Base-by-base conservation (phyloP, 305 asterid species). In the Fraxinus floribunda region DNA sequence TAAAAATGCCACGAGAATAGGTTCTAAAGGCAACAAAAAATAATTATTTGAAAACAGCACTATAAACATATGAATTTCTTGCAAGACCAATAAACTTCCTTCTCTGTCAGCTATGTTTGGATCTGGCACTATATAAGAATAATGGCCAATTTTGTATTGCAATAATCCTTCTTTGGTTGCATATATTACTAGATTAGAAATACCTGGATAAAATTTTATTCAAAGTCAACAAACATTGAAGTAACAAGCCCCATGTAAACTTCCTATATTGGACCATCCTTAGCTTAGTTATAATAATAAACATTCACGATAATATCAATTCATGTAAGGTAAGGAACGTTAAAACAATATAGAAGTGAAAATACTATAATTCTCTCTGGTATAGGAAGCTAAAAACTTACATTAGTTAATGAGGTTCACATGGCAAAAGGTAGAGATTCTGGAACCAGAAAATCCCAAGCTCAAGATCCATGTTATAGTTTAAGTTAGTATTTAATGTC, bases 1-100 rank as follows among this genome's bases (percentile, higher is more conserved):
- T 75, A 77, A 83, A 79, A 55, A 72, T 36, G 57, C 66, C 9
- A 44, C 24, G 30, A 78, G 80, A 78, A 74, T 74, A 64, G 44
- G 26, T 60, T 79, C 57, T 22, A 7, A 20, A 46, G 9, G 76
- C 9, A 22, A 10, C n/a, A 22, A 22, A 29, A 10, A 64, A 22
- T 8, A 9, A 20, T 16, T 55, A 13, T 36, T 57, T 78, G 78
- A 57, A 26, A 78, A 75, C 75, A 57, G 71, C 71, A 20, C 71
- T 8, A 22, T 22, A 20, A 60, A 60, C 30, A 60, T 60, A 57
- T 57, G 26, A 18, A 57, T n/a, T 57, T 57, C 66, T 57, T 57
- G 66, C 66, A 57, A 6, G 66, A 57, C 66, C 26, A 57, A 6
- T 57, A 57, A n/a, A 2, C 66, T 57, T 57, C 66, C 66, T n/a